A percentile compares a stretch with the other conserved stretches of the same genome.
Evolutionary conservation across 176 grass and related monocot genomes (phyloP).

Genomic region (Luzula sylvatica): DNA sequence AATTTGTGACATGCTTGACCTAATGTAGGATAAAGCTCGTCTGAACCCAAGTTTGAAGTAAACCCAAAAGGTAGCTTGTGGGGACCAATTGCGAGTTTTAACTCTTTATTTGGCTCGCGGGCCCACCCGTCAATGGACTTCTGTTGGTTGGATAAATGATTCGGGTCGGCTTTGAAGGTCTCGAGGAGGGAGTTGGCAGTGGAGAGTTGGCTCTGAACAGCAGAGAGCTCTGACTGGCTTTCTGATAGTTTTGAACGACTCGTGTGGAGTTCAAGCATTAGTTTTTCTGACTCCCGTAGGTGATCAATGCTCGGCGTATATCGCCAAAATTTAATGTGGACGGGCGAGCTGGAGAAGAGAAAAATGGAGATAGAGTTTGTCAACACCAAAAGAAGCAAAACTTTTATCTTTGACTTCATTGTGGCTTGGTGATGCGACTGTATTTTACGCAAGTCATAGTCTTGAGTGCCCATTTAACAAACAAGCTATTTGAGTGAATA

Average conservation of each 20-base stretch:
- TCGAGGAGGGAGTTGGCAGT: conserved; percentile 44
- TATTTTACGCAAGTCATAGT: conserved; percentile 33
- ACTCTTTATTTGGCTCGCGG: conserved; percentile 33
- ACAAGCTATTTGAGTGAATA: too few species aligned
- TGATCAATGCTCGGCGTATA: conserved; percentile 15
- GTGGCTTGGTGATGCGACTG: background rate
- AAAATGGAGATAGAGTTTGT: conserved; percentile 22
- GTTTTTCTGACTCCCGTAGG: conserved; percentile 30
- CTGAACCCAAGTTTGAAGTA: conserved; percentile 35
- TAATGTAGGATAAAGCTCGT: conserved; percentile 30
- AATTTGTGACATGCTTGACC: conserved; percentile 37
- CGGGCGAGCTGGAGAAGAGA: conserved; percentile 10
- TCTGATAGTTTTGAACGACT: conserved; percentile 26
- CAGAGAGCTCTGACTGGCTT: conserved; percentile 15
- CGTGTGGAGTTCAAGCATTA: conserved; percentile 40
- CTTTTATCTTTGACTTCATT: conserved; percentile 18
- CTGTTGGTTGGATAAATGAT: background rate
- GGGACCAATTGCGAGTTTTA: conserved; percentile 26
- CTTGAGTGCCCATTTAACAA: conserved; percentile 47
- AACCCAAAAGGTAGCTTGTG: conserved; percentile 53
- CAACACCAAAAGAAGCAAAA: conserved; percentile 10
- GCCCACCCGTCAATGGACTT: conserved; percentile 1
- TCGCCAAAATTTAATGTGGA: background rate
- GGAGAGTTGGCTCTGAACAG: conserved; percentile 29
- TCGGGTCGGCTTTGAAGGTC: conserved; percentile 26